phyloP scores from a whole-genome alignment of 768 basidiomycete genomes.

The Calocybe cyanea region DNA sequence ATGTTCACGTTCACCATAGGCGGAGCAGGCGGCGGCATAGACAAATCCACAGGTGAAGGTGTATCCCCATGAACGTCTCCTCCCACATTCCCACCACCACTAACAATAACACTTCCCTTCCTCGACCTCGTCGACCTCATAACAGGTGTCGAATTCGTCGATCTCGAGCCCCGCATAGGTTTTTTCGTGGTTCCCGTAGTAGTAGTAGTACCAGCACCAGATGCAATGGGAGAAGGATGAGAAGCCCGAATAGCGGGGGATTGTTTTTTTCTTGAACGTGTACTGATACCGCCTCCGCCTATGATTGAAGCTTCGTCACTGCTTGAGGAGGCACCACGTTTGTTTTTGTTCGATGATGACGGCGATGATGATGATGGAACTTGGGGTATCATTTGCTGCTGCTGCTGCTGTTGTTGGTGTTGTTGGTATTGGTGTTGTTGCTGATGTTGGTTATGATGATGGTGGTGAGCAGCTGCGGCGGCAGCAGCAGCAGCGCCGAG shows the following conservation, averaged over 20 bases:
- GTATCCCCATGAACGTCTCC: constrained; percentile 46
- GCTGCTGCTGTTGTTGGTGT: not conserved
- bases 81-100: constrained; percentile 38
- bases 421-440: no score
- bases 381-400: no score
- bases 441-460: not conserved
- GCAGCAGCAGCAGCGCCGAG: no score
- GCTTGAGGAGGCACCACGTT: constrained; percentile 56
- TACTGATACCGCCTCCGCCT: constrained; percentile 16
- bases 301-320: constrained; percentile 40
- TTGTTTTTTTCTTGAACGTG: constrained; percentile 50
- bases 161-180: constrained; percentile 37
- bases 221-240: no score
- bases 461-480: constrained; percentile 28
- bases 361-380: constrained; percentile 8
- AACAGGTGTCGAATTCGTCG: constrained; percentile 58
- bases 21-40: constrained; percentile 83
- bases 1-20: no score
- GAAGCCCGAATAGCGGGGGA: constrained; percentile 46
- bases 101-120: constrained; percentile 37
- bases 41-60: constrained; percentile 83
- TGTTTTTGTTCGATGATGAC: constrained; percentile 23
- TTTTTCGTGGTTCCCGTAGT: constrained; percentile 18
- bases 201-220: no score
- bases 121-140: constrained; percentile 44